These are phyloP conservation scores for Cladosporium colombiae DNA, from an alignment of 2,329 filamentous ascomycete genomes.

Conservation along the genomic window DNA sequence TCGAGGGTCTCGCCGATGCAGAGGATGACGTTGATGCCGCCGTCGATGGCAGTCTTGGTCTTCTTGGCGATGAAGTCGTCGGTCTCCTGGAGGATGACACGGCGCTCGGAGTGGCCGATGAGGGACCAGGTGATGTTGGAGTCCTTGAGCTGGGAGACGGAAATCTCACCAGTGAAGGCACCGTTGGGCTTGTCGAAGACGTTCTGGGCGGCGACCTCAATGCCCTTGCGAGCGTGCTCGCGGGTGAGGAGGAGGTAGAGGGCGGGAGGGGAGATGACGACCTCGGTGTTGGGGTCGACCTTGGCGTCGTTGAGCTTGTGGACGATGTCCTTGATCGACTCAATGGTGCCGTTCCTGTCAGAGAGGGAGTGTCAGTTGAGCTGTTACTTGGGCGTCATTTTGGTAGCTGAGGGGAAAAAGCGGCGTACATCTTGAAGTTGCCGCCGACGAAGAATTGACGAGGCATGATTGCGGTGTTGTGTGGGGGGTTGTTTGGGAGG, in stretches of 20 bases:
- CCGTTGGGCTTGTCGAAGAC: slow-evolving; percentile 88
- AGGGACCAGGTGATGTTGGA: slow-evolving; percentile 85
- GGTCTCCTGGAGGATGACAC: slow-evolving; percentile 82
- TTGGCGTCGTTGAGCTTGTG: slow-evolving; percentile 82
- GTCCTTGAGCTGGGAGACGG: slow-evolving; percentile 86
- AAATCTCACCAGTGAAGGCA: slow-evolving; percentile 96
- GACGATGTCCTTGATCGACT: slow-evolving; percentile 89
- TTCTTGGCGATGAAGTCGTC: slow-evolving; percentile 85
- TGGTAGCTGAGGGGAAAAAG: slow-evolving; percentile 21
- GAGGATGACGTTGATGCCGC: slow-evolving; percentile 87
- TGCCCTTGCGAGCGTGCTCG: slow-evolving; percentile 70
- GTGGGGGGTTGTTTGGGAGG: not conserved
- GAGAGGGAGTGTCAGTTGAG: slow-evolving; percentile 17
- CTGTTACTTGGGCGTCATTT: not conserved
- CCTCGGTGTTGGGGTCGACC: slow-evolving; percentile 80
- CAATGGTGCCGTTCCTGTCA: slow-evolving; percentile 84
- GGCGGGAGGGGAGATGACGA: slow-evolving; percentile 87
- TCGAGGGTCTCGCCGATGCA: slow-evolving; percentile 96
- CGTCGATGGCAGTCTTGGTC: slow-evolving; percentile 88
- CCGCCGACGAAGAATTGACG: slow-evolving; percentile 47
- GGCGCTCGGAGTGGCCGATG: slow-evolving; percentile 92
- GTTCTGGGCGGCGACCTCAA: slow-evolving; percentile 93
- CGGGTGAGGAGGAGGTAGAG: slow-evolving; percentile 89
- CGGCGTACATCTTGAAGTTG: slow-evolving; percentile 96
- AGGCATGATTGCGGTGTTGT: slow-evolving; percentile 39